Conservation (phyloP, 2,329 filamentous ascomycete species). For the Colletotrichum musae region DNA sequence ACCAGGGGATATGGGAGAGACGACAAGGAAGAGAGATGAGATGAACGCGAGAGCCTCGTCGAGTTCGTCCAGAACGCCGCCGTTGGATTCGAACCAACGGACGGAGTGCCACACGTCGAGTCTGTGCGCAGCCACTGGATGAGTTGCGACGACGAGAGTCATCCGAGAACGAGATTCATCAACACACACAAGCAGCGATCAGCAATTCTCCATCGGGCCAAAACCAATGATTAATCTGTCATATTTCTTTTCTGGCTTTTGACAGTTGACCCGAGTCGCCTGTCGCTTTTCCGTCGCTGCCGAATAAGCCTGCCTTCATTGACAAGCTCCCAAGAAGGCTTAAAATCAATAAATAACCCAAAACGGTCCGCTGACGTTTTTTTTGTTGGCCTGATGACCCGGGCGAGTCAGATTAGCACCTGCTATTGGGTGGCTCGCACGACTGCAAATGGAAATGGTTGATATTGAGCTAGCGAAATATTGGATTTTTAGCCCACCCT, state of each 20-base stretch:
- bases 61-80: conserved; percentile 23
- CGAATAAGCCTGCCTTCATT: not conserved
- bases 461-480: conserved; percentile 34
- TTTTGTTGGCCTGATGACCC: conserved; percentile 25
- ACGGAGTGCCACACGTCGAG: not conserved
- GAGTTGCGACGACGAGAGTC: conserved; percentile 10
- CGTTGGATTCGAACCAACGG: conserved; percentile 4
- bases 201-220: not conserved
- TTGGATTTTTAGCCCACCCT: conserved; percentile 31
- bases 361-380: conserved; percentile 15
- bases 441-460: conserved; percentile 19
- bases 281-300: not conserved
- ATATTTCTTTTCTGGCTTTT: not conserved
- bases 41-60: conserved; percentile 35
- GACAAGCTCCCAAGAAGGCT: conserved; percentile 1
- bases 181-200: not conserved
- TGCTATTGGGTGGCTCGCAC: conserved; percentile 10
- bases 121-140: conserved; percentile 31
- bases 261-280: not conserved
- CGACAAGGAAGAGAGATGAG: conserved; percentile 30
- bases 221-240: not conserved
- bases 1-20: conserved; percentile 31
- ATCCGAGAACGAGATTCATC: not conserved
- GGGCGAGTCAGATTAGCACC: conserved; percentile 29
- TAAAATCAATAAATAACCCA: conserved; percentile 30